A percentile compares a stretch with the other conserved stretches of the same genome.
phyloP scores from a whole-genome alignment of 768 basidiomycete species.

The Boletus sp. region DNA sequence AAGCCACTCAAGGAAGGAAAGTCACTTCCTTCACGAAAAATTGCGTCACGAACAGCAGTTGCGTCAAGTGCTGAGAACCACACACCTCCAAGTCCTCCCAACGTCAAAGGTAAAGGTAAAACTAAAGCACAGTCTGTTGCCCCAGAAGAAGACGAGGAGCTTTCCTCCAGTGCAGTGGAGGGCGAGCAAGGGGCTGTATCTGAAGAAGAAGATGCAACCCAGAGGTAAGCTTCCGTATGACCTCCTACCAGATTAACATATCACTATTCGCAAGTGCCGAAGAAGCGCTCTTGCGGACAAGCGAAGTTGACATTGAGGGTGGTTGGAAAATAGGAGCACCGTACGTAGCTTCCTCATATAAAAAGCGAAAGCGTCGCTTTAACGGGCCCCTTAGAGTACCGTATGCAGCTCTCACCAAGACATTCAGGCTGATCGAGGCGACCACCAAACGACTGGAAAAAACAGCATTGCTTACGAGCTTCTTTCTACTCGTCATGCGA shows the following conservation, averaged over 20 bases:
- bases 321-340: conserved; percentile 84
- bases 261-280: conserved; percentile 51
- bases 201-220: conserved; percentile 54
- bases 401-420: conserved; percentile 87
- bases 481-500: conserved; percentile 87
- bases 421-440: conserved; percentile 85
- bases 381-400: conserved; percentile 62
- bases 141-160: conserved; percentile 34
- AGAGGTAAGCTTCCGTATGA: conserved; percentile 47
- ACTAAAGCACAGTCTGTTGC: conserved; percentile 8
- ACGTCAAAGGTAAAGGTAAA: conserved; percentile 21
- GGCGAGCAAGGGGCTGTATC: conserved; percentile 42
- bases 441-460: conserved; percentile 97
- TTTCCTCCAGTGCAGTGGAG: conserved; percentile 34
- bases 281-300: conserved; percentile 54
- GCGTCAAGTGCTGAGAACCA: not conserved
- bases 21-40: not conserved
- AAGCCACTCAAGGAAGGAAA: conserved; percentile 1
- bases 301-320: conserved; percentile 73
- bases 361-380: not conserved
- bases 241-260: not conserved
- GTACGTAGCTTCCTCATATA: conserved; percentile 46
- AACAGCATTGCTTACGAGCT: conserved; percentile 81
- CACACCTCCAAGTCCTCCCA: not conserved
- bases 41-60: not conserved